Conservation (phyloP, 495 filamentous ascomycete species). For the Lasiosphaeriaceae sp. region DNA sequence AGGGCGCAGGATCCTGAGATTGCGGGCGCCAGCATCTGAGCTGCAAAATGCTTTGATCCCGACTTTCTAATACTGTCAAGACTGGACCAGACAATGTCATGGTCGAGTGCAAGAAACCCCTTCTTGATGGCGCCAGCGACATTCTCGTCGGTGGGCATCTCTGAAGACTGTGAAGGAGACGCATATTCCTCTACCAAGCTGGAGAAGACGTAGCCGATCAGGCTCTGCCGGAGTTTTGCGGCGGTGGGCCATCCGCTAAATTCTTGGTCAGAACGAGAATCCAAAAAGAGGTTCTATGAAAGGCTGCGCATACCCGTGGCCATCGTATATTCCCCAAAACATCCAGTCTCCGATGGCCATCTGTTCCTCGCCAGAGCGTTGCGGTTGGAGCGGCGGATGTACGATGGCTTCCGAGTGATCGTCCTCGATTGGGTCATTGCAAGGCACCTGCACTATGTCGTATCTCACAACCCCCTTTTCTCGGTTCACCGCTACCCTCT, state of each 20-base stretch:
- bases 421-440: slow-evolving; percentile 5
- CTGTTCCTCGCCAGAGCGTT: too few relatives aligned
- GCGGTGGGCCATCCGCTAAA: slow-evolving; percentile 3
- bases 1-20: slow-evolving; percentile 2
- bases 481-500: neutral
- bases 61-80: too few relatives aligned
- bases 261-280: neutral
- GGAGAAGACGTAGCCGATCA: slow-evolving; percentile 3
- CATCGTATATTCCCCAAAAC: slow-evolving; percentile 6
- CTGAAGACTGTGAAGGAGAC: neutral
- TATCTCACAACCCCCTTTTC: slow-evolving; percentile 1
- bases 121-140: neutral
- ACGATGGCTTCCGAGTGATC: slow-evolving; percentile 1
- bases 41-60: neutral
- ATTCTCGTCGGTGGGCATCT: too few relatives aligned
- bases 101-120: neutral
- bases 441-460: slow-evolving; percentile 1
- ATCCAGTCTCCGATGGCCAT: too few relatives aligned
- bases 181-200: neutral
- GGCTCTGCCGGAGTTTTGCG: slow-evolving; percentile 3
- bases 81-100: neutral
- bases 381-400: neutral
- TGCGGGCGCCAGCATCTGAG: neutral
- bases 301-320: neutral
- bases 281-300: neutral